Conservation (phyloP, 2,329 filamentous ascomycete species). For the Mycosphaerella sp. region DNA sequence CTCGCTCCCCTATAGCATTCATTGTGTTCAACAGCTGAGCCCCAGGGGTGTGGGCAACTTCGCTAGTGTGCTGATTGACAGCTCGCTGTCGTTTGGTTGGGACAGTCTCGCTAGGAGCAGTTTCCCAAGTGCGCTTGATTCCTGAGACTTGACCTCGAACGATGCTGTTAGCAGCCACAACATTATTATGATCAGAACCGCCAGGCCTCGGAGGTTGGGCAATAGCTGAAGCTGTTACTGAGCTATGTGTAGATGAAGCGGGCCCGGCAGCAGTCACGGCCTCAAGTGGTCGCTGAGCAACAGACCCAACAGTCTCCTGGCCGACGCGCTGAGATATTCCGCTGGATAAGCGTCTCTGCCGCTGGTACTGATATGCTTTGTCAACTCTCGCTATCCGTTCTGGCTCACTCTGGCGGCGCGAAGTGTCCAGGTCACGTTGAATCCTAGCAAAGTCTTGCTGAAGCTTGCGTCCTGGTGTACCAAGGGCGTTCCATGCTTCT, state of each 20-base stretch:
- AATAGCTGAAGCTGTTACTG: background rate
- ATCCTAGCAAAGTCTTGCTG: background rate
- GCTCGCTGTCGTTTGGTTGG: background rate
- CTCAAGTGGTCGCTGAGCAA: background rate
- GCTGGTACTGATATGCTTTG: background rate
- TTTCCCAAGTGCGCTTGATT: background rate
- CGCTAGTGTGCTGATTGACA: background rate
- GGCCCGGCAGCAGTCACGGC: background rate
- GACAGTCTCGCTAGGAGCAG: background rate
- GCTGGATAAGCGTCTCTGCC: slow-evolving; percentile 2
- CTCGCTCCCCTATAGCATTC: background rate
- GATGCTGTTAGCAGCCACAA: background rate
- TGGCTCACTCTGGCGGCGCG: background rate
- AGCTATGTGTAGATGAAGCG: background rate
- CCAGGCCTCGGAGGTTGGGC: background rate
- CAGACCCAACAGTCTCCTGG: background rate
- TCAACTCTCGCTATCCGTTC: slow-evolving; percentile 1
- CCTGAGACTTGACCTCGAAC: background rate
- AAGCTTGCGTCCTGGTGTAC: slow-evolving; percentile 1
- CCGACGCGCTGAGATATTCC: background rate
- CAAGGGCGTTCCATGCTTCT: slow-evolving; percentile 3
- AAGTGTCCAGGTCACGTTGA: background rate
- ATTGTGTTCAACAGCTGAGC: background rate
- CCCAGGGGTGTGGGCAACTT: background rate
- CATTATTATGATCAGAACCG: background rate